Evolutionary conservation across 257 asterid species (phyloP).

Genomic region (Nicotiana attenuata): DNA sequence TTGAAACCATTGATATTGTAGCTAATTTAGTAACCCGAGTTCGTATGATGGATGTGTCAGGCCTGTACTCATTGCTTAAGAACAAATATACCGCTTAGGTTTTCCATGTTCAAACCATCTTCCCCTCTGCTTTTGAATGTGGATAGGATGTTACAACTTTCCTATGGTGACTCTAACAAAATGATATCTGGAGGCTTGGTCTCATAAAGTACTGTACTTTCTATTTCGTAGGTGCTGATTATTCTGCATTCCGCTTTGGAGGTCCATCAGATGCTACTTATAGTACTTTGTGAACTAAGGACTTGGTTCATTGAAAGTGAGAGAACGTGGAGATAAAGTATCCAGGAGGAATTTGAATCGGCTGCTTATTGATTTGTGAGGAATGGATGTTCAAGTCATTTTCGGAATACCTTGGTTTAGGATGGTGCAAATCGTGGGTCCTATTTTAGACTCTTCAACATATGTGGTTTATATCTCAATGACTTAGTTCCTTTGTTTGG

Average conservation of each 20-base stretch:
- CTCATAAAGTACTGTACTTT: background rate
- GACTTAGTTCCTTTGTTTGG: background rate
- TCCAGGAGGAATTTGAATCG: background rate
- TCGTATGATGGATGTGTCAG: background rate
- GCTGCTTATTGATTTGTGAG: background rate
- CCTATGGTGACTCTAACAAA: background rate
- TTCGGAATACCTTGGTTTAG: background rate
- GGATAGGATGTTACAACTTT: background rate
- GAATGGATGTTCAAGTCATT: background rate
- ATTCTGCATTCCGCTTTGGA: background rate
- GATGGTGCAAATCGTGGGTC: background rate
- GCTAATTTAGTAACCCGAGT: background rate
- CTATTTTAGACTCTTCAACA: background rate
- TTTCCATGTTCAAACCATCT: background rate
- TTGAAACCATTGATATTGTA: background rate
- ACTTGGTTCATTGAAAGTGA: background rate
- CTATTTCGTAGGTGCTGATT: background rate
- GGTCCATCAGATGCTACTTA: slow-evolving; percentile 6
- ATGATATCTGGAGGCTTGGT: background rate
- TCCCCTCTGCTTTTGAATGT: background rate
- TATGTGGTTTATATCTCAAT: background rate
- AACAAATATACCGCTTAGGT: background rate
- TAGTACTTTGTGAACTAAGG: background rate
- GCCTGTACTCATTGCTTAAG: background rate
- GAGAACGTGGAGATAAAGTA: background rate